Conservation (phyloP, 2,329 filamentous ascomycete genomes). For the Apiospora phragmitis region DNA sequence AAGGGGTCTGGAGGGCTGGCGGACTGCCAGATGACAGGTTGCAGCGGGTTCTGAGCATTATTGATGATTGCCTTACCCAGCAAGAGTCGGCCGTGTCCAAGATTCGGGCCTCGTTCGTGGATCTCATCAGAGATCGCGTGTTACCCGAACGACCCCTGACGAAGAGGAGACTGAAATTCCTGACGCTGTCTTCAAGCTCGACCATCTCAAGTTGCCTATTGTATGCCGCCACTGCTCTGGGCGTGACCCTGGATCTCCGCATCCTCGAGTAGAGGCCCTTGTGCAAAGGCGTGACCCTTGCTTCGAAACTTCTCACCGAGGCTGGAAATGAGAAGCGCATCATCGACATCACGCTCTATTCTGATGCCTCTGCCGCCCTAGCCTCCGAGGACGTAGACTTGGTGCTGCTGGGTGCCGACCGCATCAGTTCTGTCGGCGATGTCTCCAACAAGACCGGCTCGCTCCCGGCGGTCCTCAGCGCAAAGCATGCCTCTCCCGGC, state of each 20-base stretch:
- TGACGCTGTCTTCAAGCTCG: conserved; percentile 65
- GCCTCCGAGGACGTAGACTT: conserved; percentile 54
- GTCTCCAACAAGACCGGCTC: conserved; percentile 70
- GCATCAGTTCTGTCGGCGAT: conserved; percentile 56
- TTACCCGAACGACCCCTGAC: conserved; percentile 8
- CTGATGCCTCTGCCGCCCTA: conserved; percentile 60
- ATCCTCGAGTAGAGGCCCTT: conserved; percentile 68
- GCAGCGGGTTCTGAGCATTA: conserved; percentile 23
- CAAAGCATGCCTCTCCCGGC: conserved; percentile 46
- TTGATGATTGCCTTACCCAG: conserved; percentile 23
- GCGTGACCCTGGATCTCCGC: conserved; percentile 50
- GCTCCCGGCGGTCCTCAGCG: conserved; percentile 56
- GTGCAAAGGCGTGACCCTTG: conserved; percentile 63
- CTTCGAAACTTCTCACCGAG: conserved; percentile 37
- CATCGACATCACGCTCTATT: conserved; percentile 48
- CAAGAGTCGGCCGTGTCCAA: conserved; percentile 21
- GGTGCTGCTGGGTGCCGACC: conserved; percentile 64
- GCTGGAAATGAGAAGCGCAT: conserved; percentile 19
- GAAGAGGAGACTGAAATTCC: conserved; percentile 42
- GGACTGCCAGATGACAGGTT: conserved; percentile 26
- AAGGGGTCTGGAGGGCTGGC: conserved; percentile 22
- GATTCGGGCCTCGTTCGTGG: conserved; percentile 37
- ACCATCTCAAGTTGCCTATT: conserved; percentile 55
- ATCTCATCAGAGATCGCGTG: conserved; percentile 31
- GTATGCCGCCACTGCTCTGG: conserved; percentile 36